A percentile compares a stretch with the other conserved stretches of the same genome.
Evolutionary conservation across 1,284 basidiomycete species (phyloP).

Genomic region (Rhodotorula mucilaginosa): DNA sequence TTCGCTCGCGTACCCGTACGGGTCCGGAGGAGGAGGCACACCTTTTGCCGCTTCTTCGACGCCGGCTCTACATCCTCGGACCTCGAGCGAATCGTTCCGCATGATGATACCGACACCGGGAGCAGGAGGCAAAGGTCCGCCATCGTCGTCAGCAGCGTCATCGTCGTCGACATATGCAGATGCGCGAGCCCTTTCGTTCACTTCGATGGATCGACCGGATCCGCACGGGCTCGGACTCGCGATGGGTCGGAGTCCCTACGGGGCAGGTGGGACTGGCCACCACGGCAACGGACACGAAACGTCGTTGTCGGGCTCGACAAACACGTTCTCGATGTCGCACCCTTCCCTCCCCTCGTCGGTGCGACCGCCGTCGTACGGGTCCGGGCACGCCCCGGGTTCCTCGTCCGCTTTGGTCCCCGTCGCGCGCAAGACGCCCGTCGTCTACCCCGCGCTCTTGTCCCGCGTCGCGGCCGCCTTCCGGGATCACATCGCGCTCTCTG

Average conservation of each 20-base stretch:
- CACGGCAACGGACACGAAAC: not conserved
- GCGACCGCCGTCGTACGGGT: constrained; percentile 22
- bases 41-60: constrained; percentile 11
- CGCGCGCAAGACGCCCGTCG: constrained; percentile 23
- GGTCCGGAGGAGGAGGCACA: not conserved
- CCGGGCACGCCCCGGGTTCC: not conserved
- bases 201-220: constrained; percentile 36
- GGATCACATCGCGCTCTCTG: constrained; percentile 69
- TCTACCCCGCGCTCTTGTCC: constrained; percentile 92
- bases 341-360: constrained; percentile 12
- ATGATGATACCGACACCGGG: constrained; percentile 17
- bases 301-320: not conserved
- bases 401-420: not conserved
- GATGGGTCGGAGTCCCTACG: constrained; percentile 4
- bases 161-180: constrained; percentile 10
- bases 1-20: constrained; percentile 22
- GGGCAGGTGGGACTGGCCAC: not conserved
- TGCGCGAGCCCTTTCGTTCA: constrained; percentile 40
- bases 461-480: constrained; percentile 92
- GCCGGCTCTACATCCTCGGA: constrained; percentile 18
- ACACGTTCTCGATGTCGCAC: constrained; percentile 9
- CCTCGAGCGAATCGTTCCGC: constrained; percentile 42
- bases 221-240: constrained; percentile 6
- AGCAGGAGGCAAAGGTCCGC: constrained; percentile 16
- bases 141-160: not conserved